Evolutionary conservation across 805 yeast genomes (phyloP).

Genomic region (Wickerhamiella vanderwaltii): DNA sequence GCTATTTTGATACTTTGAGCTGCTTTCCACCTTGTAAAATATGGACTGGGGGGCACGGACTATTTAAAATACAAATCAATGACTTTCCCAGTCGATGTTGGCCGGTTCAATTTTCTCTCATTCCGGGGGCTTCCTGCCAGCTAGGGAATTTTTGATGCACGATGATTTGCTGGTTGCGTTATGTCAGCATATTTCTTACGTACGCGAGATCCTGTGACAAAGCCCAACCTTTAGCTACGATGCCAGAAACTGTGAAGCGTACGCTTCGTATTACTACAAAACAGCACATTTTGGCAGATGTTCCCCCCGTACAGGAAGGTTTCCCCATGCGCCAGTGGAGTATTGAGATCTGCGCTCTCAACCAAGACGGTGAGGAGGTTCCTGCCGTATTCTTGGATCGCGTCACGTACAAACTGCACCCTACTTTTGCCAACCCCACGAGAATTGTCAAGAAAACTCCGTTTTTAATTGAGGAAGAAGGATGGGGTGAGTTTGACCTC

Average conservation of each 20-base stretch:
- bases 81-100: no score
- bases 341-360: conserved; percentile 60
- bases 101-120: no score
- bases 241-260: conserved; percentile 48
- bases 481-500: conserved; percentile 97
- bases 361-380: conserved; percentile 65
- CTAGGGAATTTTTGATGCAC: no score
- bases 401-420: conserved; percentile 88
- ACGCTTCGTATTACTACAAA: conserved; percentile 77
- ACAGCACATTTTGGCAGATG: conserved; percentile 69
- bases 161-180: no score
- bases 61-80: no score
- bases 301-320: conserved; percentile 75
- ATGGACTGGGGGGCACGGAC: no score
- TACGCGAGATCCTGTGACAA: background rate
- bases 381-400: conserved; percentile 85
- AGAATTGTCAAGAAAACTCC: conserved; percentile 74
- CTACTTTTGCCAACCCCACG: conserved; percentile 84
- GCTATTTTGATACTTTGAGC: no score
- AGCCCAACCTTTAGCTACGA: background rate
- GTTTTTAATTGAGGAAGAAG: conserved; percentile 78
- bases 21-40: no score
- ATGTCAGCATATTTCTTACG: no score
- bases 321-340: conserved; percentile 95
- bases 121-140: no score